These are phyloP conservation scores for Auricularia heimuer DNA, from an alignment of 768 basidiomycete genomes.

Conservation along the genomic window DNA sequence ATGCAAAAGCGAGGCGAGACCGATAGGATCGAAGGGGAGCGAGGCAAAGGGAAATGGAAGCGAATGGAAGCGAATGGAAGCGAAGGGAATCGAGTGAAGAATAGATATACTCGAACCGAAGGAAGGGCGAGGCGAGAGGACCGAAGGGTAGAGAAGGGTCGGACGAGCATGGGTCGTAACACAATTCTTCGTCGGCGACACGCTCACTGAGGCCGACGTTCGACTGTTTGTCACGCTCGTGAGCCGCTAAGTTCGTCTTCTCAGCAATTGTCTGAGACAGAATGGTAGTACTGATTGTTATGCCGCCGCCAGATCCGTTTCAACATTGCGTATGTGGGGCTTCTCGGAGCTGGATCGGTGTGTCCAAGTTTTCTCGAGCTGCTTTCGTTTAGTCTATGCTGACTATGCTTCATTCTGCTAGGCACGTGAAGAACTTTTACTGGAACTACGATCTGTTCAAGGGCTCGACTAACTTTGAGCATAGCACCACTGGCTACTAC, in stretches of 20 bases:
- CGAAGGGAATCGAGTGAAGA: too few species aligned
- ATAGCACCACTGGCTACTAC: slow-evolving; percentile 72
- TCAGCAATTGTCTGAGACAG: background rate
- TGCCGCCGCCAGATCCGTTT: slow-evolving; percentile 55
- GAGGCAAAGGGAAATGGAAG: too few species aligned
- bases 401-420: slow-evolving; percentile 16
- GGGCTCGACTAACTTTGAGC: slow-evolving; percentile 78
- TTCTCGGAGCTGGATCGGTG: slow-evolving; percentile 78
- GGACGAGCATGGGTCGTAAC: too few species aligned
- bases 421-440: slow-evolving; percentile 82
- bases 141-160: too few species aligned
- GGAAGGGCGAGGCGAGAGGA: too few species aligned
- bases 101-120: too few species aligned
- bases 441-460: slow-evolving; percentile 87
- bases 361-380: slow-evolving; percentile 12
- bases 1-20: too few species aligned
- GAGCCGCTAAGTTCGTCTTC: slow-evolving; percentile 18
- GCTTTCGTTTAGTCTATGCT: too few species aligned
- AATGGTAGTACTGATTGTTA: too few species aligned
- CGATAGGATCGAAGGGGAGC: too few species aligned
- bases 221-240: slow-evolving; percentile 92
- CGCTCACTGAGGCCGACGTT: slow-evolving; percentile 74
- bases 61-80: too few species aligned
- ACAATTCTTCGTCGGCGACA: slow-evolving; percentile 75
- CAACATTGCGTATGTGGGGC: slow-evolving; percentile 80